Conservation (phyloP, 2,329 filamentous ascomycete species). For the Hansfordia pulvinata region DNA sequence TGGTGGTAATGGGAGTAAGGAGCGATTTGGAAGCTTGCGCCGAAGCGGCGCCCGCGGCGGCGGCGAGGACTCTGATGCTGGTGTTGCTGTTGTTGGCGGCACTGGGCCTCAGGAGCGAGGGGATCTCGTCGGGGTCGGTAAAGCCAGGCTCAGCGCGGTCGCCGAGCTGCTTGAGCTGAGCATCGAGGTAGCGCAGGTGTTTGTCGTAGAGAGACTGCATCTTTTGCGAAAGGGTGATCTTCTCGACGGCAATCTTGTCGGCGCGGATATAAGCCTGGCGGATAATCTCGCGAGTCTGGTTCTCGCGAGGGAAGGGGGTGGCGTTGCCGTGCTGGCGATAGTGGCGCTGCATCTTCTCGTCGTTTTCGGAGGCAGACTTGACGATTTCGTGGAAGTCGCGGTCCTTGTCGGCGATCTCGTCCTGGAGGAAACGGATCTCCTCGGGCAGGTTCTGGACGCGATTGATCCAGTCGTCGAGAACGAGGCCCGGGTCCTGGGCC, state of each 20-base stretch:
- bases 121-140: constrained; percentile 47
- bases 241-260: constrained; percentile 61
- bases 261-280: constrained; percentile 54
- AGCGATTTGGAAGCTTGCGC: constrained; percentile 23
- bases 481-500: constrained; percentile 49
- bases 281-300: constrained; percentile 50
- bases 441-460: constrained; percentile 66
- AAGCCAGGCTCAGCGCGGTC: constrained; percentile 49
- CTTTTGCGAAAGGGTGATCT: constrained; percentile 56
- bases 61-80: constrained; percentile 19
- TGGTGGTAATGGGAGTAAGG: not conserved
- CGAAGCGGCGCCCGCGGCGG: constrained; percentile 20
- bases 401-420: constrained; percentile 74
- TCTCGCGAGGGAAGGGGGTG: constrained; percentile 62
- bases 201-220: constrained; percentile 45
- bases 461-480: constrained; percentile 69
- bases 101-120: constrained; percentile 45
- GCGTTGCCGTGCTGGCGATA: constrained; percentile 67
- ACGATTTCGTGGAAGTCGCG: constrained; percentile 55
- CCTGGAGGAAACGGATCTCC: constrained; percentile 71
- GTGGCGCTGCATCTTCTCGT: constrained; percentile 67
- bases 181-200: constrained; percentile 48
- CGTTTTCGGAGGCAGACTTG: constrained; percentile 56
- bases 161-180: constrained; percentile 46
- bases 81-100: constrained; percentile 38